These are phyloP conservation scores for Nothopassalora personata DNA, from an alignment of 2,329 filamentous ascomycete genomes.

Conservation along the genomic window DNA sequence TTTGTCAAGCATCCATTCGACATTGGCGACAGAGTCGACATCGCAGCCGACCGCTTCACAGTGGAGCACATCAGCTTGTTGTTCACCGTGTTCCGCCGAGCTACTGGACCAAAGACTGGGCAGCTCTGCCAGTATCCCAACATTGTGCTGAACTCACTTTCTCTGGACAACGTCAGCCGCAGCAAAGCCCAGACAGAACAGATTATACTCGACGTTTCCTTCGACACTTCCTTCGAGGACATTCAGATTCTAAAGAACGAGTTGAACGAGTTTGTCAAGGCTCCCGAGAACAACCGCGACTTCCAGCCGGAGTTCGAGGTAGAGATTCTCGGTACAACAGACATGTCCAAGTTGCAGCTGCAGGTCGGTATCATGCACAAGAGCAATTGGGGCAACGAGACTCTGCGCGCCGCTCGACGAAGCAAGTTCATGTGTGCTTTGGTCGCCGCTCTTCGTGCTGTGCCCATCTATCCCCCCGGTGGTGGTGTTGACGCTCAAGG, in stretches of 20 bases:
- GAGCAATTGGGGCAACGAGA: slow-evolving; percentile 60
- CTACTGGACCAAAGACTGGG: slow-evolving; percentile 69
- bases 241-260: slow-evolving; percentile 78
- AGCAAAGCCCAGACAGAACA: slow-evolving; percentile 88
- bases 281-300: slow-evolving; percentile 81
- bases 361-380: slow-evolving; percentile 85
- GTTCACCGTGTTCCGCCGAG: slow-evolving; percentile 84
- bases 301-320: slow-evolving; percentile 82
- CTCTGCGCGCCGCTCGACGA: slow-evolving; percentile 70
- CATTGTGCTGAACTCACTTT: slow-evolving; percentile 83
- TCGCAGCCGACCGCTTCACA: slow-evolving; percentile 61
- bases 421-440: slow-evolving; percentile 98
- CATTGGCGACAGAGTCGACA: slow-evolving; percentile 88
- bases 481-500: slow-evolving; percentile 62
- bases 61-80: slow-evolving; percentile 93
- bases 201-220: slow-evolving; percentile 73
- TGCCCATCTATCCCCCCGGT: slow-evolving; percentile 79
- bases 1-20: slow-evolving; percentile 99
- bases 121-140: slow-evolving; percentile 69
- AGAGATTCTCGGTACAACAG: slow-evolving; percentile 70
- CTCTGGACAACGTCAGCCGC: slow-evolving; percentile 90
- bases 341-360: slow-evolving; percentile 82
- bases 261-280: slow-evolving; percentile 76
- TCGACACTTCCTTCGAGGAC: slow-evolving; percentile 83
- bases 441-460: slow-evolving; percentile 73